Evolutionary conservation across 2,329 filamentous ascomycete genomes (phyloP), one percentile per base, ranked within the genome.

Genomic region (Emmonsiellopsis sp.): DNA sequence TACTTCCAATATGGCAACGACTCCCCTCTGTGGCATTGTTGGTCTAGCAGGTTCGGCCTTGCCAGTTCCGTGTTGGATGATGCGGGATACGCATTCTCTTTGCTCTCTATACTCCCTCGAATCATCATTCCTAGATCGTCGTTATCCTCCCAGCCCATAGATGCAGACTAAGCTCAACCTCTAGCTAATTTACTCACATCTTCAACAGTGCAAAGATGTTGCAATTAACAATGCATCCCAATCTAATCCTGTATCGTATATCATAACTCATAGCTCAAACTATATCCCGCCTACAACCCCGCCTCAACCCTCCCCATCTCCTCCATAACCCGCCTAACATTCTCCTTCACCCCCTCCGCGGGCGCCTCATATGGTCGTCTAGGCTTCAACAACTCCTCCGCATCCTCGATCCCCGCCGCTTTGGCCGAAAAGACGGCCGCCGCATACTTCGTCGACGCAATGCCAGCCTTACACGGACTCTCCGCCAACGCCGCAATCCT

Each of bases 381-480:
- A 0, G 83, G 83, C 64, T 68, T 71, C 65, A 86, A 63, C 66
- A 79, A 78, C 64, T 76, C 73, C 65, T 77, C 77, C 2, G 82
- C 81, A 1, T 75, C 77, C 55, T 79, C 75, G 39, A 87, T 79
- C 0, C 81, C 82, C 1, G 84, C 83, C 50, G 69, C 66, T 53
- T 67, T 74, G 1, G 82, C 85, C 36, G 80, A 80, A 58, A 77
- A 81, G 34, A 82, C 68, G 2, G 80, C 77, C 0, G 81, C 82
- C 0, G 83, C 85, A 63, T 84, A 86, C 69, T 88, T 87, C n/a
- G 80, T 81, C 2, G 76, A 74, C 7, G 82, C 83, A 60, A 87
- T 84, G 5, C 84, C 84, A 9, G 76, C 75, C 68, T 87, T 87
- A 61, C 79, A 80, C 0, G 80, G 78, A 53, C 78, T 78, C 66